These are phyloP conservation scores for Xanthoconium stramineum DNA, from an alignment of 768 basidiomycete species.

Conservation along the genomic window DNA sequence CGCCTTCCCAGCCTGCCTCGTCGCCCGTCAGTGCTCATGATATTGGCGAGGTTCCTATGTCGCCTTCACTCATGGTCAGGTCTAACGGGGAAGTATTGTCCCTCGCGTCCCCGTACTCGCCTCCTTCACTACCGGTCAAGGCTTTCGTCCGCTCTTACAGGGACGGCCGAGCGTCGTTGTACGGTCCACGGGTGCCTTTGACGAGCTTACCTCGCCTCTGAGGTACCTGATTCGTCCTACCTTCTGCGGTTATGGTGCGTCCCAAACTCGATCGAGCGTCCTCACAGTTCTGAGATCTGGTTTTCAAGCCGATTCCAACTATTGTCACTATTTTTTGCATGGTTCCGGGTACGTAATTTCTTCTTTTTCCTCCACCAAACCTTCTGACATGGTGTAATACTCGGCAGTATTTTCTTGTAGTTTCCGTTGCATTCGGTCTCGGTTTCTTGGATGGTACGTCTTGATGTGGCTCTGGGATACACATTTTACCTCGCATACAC, in stretches of 20 bases:
- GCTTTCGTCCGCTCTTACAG: not conserved
- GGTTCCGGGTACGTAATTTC: no score
- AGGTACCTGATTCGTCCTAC: not conserved
- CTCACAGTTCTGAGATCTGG: not conserved
- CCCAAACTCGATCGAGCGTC: not conserved
- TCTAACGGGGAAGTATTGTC: not conserved
- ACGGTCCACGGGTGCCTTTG: not conserved
- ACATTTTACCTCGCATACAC: not conserved
- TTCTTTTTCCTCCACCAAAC: no score
- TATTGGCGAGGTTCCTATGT: not conserved
- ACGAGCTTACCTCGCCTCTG: not conserved
- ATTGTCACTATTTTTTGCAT: conserved; percentile 19
- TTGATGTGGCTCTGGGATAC: not conserved
- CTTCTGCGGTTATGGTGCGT: conserved; percentile 4
- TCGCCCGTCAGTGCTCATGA: not conserved
- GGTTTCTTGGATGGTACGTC: conserved; percentile 3
- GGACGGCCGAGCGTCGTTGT: not conserved
- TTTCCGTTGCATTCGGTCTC: not conserved
- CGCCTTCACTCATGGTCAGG: not conserved
- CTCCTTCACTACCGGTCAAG: not conserved
- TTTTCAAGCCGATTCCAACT: conserved; percentile 8
- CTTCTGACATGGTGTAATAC: no score
- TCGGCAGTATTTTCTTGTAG: not conserved
- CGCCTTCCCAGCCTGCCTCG: not conserved
- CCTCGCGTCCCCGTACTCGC: not conserved